Conservation (phyloP, 2,329 filamentous ascomycete species). For the Aurifilum marmelostoma region DNA sequence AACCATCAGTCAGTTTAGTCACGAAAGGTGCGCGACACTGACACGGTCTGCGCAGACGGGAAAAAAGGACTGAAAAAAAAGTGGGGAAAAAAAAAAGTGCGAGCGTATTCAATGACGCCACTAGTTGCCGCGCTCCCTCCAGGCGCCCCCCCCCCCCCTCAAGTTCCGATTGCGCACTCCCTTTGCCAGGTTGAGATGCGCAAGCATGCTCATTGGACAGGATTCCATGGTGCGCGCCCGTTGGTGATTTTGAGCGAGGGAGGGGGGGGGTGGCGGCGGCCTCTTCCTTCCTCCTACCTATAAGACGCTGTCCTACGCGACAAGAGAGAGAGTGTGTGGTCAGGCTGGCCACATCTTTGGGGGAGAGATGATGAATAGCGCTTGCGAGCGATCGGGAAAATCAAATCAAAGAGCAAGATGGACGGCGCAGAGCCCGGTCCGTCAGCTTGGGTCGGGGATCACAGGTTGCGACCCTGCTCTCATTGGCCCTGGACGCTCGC, state of each 20-base stretch:
- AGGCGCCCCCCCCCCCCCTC: too few species aligned
- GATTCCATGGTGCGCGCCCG: background rate
- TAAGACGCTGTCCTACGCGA: background rate
- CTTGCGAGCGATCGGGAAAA: background rate
- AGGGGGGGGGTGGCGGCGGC: background rate
- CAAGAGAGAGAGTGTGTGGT: background rate
- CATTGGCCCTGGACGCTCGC: slow-evolving; percentile 19
- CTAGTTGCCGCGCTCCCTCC: slow-evolving; percentile 9
- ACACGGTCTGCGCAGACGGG: slow-evolving; percentile 10
- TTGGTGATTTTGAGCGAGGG: too few species aligned
- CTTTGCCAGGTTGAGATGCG: slow-evolving; percentile 4
- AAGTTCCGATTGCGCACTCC: background rate
- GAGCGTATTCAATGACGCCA: slow-evolving; percentile 20
- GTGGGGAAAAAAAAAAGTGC: background rate
- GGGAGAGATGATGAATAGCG: slow-evolving; percentile 19
- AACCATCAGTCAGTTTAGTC: background rate
- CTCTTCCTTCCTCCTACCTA: background rate
- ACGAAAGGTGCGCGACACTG: slow-evolving; percentile 23
- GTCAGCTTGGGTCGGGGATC: slow-evolving; percentile 15
- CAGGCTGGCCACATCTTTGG: slow-evolving; percentile 6
- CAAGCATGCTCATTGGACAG: slow-evolving; percentile 13
- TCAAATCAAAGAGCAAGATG: background rate
- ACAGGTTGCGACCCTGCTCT: slow-evolving; percentile 9
- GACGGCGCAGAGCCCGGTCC: slow-evolving; percentile 3
- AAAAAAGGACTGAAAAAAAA: too few species aligned